A percentile compares a stretch with the other conserved stretches of the same genome.
Evolutionary conservation across 2,329 filamentous ascomycete genomes (phyloP).

Genomic region (Gaeumannomyces tritici): DNA sequence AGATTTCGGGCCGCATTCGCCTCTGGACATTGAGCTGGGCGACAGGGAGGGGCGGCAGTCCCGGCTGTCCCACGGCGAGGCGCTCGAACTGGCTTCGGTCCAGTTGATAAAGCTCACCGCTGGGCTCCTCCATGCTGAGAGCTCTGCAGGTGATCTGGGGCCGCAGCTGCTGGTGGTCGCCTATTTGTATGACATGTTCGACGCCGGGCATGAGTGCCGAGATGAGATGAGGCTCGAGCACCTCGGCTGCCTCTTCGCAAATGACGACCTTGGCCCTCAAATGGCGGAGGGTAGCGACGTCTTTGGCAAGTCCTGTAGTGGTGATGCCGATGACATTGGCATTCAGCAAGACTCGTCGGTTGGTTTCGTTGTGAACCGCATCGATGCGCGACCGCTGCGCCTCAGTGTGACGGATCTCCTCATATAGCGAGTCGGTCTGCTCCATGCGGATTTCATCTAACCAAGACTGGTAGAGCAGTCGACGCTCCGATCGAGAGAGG

Average conservation of each 20-base stretch:
- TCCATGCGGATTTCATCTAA: not conserved
- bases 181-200: slow-evolving; percentile 54
- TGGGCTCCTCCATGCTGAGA: slow-evolving; percentile 38
- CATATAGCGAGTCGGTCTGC: slow-evolving; percentile 6
- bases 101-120: slow-evolving; percentile 39
- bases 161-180: slow-evolving; percentile 53
- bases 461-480: too few species aligned
- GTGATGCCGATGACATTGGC: slow-evolving; percentile 48
- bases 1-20: slow-evolving; percentile 56
- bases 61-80: slow-evolving; percentile 20
- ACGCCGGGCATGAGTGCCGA: slow-evolving; percentile 48
- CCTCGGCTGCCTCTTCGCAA: slow-evolving; percentile 61
- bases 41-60: slow-evolving; percentile 16
- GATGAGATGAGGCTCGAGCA: slow-evolving; percentile 54
- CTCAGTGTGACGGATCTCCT: too few species aligned
- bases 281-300: slow-evolving; percentile 36
- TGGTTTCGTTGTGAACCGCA: slow-evolving; percentile 15
- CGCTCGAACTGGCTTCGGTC: slow-evolving; percentile 55
- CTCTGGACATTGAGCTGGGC: slow-evolving; percentile 45
- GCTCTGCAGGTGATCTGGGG: slow-evolving; percentile 47
- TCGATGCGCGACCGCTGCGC: slow-evolving; percentile 8
- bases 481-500: too few species aligned
- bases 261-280: slow-evolving; percentile 47
- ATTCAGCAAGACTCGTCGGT: slow-evolving; percentile 24
- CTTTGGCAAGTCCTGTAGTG: slow-evolving; percentile 46